A percentile compares a stretch with the other conserved stretches of the same genome.
These are phyloP conservation scores for Phoma sp. DNA, from an alignment of 2,329 filamentous ascomycete species.

Conservation along the genomic window DNA sequence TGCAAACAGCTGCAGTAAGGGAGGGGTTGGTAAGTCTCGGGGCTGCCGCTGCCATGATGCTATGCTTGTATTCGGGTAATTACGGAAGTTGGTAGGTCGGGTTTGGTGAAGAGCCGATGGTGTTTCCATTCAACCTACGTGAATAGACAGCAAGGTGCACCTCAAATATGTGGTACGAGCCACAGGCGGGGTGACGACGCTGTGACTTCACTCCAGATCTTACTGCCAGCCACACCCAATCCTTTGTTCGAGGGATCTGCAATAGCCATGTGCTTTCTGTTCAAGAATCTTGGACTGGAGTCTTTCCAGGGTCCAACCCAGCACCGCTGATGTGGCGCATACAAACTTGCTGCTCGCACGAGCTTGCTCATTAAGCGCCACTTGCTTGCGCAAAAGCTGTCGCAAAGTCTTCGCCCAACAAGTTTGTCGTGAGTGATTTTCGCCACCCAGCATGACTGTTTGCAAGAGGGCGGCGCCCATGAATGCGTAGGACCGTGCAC, in stretches of 20 bases:
- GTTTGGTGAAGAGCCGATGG: background rate
- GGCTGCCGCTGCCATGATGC: conserved; percentile 12
- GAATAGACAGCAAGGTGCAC: background rate
- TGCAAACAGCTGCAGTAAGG: conserved; percentile 36
- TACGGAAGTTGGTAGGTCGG: background rate
- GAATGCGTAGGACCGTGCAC: conserved; percentile 10
- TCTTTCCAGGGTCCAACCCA: background rate
- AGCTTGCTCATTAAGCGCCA: conserved; percentile 1
- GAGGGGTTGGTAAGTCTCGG: conserved; percentile 29
- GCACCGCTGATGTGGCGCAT: conserved; percentile 4
- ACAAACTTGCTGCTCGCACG: background rate
- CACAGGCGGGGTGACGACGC: conserved; percentile 16
- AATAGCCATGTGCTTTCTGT: background rate
- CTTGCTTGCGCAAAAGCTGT: conserved; percentile 1
- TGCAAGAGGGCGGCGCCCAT: conserved; percentile 1
- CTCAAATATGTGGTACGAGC: conserved; percentile 3
- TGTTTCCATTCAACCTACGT: background rate
- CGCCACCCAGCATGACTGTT: conserved; percentile 21
- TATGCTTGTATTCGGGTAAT: background rate
- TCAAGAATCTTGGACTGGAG: conserved; percentile 1
- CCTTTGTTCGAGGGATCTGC: background rate
- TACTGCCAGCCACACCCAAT: background rate
- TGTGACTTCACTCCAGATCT: conserved; percentile 14
- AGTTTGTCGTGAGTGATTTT: conserved; percentile 10
- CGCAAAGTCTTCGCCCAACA: conserved; percentile 11